Percentiles rank a stretch among this genome's conserved stretches.
phyloP scores from a whole-genome alignment of 75 land plant genomes.

The Selaginella tamariscina region DNA sequence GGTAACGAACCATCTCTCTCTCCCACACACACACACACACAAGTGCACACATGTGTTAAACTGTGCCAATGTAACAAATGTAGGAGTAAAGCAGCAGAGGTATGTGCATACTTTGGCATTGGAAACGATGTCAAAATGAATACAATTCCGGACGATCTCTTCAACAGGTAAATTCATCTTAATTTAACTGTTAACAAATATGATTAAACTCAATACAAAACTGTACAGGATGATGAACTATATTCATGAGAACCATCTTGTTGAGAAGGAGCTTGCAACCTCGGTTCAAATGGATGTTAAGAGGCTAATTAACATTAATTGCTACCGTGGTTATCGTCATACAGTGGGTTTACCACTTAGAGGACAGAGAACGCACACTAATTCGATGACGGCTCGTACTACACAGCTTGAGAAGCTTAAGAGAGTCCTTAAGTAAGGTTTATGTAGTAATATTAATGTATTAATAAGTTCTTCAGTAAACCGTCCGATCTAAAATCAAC shows the following conservation, averaged over 20 bases:
- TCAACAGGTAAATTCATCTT: too few species aligned
- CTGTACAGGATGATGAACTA: not conserved
- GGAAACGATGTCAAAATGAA: not conserved
- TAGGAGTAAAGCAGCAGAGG: not conserved
- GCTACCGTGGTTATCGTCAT: not conserved
- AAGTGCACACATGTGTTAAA: too few species aligned
- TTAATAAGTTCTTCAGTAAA: too few species aligned
- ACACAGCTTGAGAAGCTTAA: not conserved
- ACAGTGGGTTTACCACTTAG: not conserved
- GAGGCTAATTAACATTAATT: not conserved
- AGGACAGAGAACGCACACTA: not conserved
- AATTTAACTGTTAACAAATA: too few species aligned
- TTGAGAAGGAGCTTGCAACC: not conserved
- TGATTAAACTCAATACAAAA: too few species aligned
- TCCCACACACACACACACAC: too few species aligned
- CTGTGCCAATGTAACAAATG: too few species aligned
- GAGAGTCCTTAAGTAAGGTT: not conserved
- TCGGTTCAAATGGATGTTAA: not conserved
- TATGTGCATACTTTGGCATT: not conserved
- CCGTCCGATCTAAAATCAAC: too few species aligned
- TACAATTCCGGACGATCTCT: not conserved
- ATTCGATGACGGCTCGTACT: not conserved
- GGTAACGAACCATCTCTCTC: too few species aligned
- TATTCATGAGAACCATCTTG: not conserved
- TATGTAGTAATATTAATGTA: too few species aligned